Conservation (phyloP, 108 stramenopile species). For the Bacterosira constricta region DNA sequence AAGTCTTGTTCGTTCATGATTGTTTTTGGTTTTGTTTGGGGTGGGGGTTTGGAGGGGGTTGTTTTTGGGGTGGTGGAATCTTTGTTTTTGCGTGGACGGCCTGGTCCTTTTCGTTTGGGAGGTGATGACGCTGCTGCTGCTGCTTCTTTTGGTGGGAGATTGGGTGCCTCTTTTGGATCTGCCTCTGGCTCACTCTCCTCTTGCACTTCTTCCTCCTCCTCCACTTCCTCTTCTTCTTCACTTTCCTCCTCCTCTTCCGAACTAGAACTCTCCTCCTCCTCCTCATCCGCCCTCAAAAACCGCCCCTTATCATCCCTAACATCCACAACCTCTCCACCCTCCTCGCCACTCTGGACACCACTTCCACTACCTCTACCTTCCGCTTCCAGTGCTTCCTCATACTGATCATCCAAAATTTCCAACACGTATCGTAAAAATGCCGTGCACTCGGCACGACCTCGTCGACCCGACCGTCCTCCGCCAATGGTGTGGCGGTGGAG, state of each 20-base stretch:
- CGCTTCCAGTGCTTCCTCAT: constrained; percentile 31
- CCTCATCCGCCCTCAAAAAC: constrained; percentile 9
- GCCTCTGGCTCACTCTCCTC: constrained; percentile 26
- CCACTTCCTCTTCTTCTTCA: constrained; percentile 6
- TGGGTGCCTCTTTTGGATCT: constrained; percentile 18
- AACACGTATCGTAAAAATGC: constrained; percentile 37
- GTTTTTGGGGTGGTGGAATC: background rate
- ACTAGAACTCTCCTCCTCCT: constrained; percentile 22
- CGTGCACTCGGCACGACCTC: constrained; percentile 45
- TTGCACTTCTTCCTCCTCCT: constrained; percentile 15
- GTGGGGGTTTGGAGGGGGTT: background rate
- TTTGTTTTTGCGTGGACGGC: constrained; percentile 16
- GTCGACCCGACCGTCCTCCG: constrained; percentile 40
- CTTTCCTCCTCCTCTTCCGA: constrained; percentile 31
- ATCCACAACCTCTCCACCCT: constrained; percentile 11
- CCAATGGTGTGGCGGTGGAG: constrained; percentile 39
- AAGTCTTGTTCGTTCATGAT: constrained; percentile 71
- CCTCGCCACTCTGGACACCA: constrained; percentile 3
- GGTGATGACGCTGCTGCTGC: constrained; percentile 15
- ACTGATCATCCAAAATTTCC: constrained; percentile 43
- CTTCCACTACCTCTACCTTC: background rate
- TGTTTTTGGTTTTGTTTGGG: background rate
- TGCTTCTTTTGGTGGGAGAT: constrained; percentile 4
- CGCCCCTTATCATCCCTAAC: constrained; percentile 5
- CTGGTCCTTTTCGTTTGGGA: constrained; percentile 11